These are phyloP conservation scores for Mycothermus thermophilus DNA, from an alignment of 495 filamentous ascomycete genomes.

Conservation along the genomic window DNA sequence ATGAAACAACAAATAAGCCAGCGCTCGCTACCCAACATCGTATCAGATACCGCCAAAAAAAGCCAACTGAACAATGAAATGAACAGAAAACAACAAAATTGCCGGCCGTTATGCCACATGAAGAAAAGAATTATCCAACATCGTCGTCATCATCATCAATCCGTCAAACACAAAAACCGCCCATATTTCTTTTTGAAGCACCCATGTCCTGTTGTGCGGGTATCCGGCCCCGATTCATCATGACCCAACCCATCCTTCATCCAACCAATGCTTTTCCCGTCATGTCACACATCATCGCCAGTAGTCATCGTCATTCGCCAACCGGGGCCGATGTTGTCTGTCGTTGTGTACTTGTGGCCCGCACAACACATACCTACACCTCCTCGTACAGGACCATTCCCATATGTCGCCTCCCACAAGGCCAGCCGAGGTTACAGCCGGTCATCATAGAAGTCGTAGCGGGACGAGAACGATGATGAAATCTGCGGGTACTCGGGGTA, in stretches of 20 bases:
- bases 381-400: too few relatives aligned
- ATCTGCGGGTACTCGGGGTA: constrained; percentile 7
- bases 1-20: constrained; percentile 5
- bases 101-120: constrained; percentile 5
- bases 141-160: constrained; percentile 13
- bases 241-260: too few relatives aligned
- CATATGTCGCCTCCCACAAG: too few relatives aligned
- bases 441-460: too few relatives aligned
- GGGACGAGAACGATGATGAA: constrained; percentile 4
- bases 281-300: too few relatives aligned
- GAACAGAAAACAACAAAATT: constrained; percentile 3
- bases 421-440: too few relatives aligned
- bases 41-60: constrained; percentile 4
- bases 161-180: neutral
- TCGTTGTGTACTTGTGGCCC: neutral
- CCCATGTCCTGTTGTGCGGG: too few relatives aligned
- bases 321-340: neutral
- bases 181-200: too few relatives aligned
- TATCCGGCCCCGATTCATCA: constrained; percentile 1
- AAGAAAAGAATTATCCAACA: constrained; percentile 9
- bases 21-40: constrained; percentile 15
- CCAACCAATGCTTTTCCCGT: too few relatives aligned
- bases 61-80: constrained; percentile 8
- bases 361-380: too few relatives aligned
- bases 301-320: constrained; percentile 5